Percentiles rank a stretch among this genome's conserved stretches.
Evolutionary conservation across 768 basidiomycete species (phyloP).

Genomic region (Neoboletus brunneissimus): DNA sequence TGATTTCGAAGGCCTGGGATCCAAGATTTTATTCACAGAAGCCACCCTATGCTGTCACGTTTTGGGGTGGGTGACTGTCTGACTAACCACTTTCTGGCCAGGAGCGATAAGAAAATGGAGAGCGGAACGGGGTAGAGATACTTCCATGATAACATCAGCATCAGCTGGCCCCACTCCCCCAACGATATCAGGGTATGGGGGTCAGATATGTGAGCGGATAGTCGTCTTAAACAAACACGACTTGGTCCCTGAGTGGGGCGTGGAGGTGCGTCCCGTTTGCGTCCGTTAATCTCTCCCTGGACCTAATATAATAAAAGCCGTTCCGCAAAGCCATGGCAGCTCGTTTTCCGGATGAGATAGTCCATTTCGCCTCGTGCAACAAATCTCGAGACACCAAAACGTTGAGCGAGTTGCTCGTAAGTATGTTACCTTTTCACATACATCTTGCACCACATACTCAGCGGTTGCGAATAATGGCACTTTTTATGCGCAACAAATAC

Average conservation of each 20-base stretch:
- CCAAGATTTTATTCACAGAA: slow-evolving; percentile 12
- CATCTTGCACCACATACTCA: not conserved
- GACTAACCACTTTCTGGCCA: slow-evolving; percentile 32
- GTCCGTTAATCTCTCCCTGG: slow-evolving; percentile 2
- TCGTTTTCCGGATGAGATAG: slow-evolving; percentile 66
- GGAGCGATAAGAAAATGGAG: slow-evolving; percentile 69
- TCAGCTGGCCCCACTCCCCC: slow-evolving; percentile 20
- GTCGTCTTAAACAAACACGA: slow-evolving; percentile 94
- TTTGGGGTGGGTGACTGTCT: slow-evolving; percentile 8
- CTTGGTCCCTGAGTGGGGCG: slow-evolving; percentile 83
- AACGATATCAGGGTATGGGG: slow-evolving; percentile 23
- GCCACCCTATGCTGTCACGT: slow-evolving; percentile 6
- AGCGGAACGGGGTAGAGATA: slow-evolving; percentile 59
- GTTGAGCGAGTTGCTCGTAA: slow-evolving; percentile 66
- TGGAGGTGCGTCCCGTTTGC: slow-evolving; percentile 54
- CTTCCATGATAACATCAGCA: slow-evolving; percentile 39
- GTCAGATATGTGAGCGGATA: slow-evolving; percentile 68
- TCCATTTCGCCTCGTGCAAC: slow-evolving; percentile 73
- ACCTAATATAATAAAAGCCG: slow-evolving; percentile 46
- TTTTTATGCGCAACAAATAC: not conserved
- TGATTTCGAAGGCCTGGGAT: slow-evolving; percentile 12
- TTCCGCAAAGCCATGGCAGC: slow-evolving; percentile 69
- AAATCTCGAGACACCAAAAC: slow-evolving; percentile 59
- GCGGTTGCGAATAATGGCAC: not conserved
- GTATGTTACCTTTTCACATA: slow-evolving; percentile 45